A percentile compares a stretch with the other conserved stretches of the same genome.
These are phyloP conservation scores for Vigna radiata DNA, from an alignment of 306 rosid genomes.

Conservation along the genomic window DNA sequence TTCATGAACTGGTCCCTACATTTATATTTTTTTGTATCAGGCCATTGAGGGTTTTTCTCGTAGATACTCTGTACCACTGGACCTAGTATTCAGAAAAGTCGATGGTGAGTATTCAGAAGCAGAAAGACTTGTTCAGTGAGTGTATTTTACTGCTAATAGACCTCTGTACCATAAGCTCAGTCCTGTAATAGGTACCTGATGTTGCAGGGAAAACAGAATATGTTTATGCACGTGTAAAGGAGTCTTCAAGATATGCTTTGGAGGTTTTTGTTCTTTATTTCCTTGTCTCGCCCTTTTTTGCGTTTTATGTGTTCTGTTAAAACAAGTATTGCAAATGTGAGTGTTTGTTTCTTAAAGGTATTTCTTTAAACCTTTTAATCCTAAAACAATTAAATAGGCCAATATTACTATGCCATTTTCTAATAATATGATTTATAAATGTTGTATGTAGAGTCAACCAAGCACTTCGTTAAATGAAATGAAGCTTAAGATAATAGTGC, in stretches of 20 bases:
- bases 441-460: constrained; percentile 18
- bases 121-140: constrained; percentile 17
- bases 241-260: constrained; percentile 74
- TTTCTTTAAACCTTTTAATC: constrained; percentile 19
- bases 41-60: constrained; percentile 90
- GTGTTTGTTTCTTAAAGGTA: constrained; percentile 26
- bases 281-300: constrained; percentile 25
- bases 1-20: constrained; percentile 32
- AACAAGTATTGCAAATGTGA: constrained; percentile 7
- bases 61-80: constrained; percentile 77
- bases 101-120: constrained; percentile 73
- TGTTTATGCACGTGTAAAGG: constrained; percentile 74
- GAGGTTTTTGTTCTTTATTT: constrained; percentile 61
- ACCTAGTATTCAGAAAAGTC: constrained; percentile 63
- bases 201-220: constrained; percentile 92
- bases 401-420: constrained; percentile 25
- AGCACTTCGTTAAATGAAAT: constrained; percentile 9
- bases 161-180: constrained; percentile 11
- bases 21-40: constrained; percentile 59
- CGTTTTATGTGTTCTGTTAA: constrained; percentile 10
- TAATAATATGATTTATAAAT: constrained; percentile 13
- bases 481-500: neutral
- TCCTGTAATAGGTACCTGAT: constrained; percentile 19
- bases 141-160: constrained; percentile 21
- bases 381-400: constrained; percentile 18